Evolutionary conservation across 495 filamentous ascomycete genomes (phyloP).

Genomic region (Hypoxylon lenormandii): DNA sequence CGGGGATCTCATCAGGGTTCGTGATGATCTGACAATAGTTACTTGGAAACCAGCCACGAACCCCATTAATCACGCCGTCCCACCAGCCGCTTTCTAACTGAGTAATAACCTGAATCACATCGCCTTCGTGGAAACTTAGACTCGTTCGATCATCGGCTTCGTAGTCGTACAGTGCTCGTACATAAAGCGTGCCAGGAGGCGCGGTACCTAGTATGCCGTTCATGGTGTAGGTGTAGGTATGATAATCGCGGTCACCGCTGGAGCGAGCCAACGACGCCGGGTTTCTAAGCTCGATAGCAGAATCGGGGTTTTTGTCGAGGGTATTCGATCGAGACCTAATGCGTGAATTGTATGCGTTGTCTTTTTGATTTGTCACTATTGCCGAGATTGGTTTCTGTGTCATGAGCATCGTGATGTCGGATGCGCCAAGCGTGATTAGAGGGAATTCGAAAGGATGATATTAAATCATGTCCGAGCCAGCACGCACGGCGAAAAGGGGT

Average conservation of each 20-base stretch:
- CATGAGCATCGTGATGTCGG: slow-evolving; percentile 63
- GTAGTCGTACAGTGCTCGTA: slow-evolving; percentile 96
- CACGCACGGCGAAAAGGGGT: slow-evolving; percentile 26
- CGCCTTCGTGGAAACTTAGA: slow-evolving; percentile 92
- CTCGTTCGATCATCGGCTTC: slow-evolving; percentile 96
- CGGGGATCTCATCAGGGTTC: slow-evolving; percentile 73
- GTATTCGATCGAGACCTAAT: slow-evolving; percentile 50
- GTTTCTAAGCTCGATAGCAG: slow-evolving; percentile 48
- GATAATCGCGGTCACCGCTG: slow-evolving; percentile 54
- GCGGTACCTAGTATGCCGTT: slow-evolving; percentile 77
- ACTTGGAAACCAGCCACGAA: slow-evolving; percentile 98
- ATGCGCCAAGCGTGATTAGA: slow-evolving; percentile 45
- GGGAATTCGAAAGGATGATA: slow-evolving; percentile 25
- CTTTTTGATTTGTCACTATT: slow-evolving; percentile 59
- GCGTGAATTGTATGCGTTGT: slow-evolving; percentile 53
- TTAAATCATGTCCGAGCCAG: slow-evolving; percentile 45
- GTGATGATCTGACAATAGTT: slow-evolving; percentile 93
- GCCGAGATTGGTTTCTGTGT: slow-evolving; percentile 63
- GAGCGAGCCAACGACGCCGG: slow-evolving; percentile 54
- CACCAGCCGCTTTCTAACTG: slow-evolving; percentile 98
- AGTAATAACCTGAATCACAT: slow-evolving; percentile 97
- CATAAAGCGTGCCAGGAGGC: slow-evolving; percentile 83
- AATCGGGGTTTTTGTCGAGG: slow-evolving; percentile 48
- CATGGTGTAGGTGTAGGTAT: slow-evolving; percentile 63
- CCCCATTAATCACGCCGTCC: slow-evolving; percentile 94